A percentile compares a stretch with the other conserved stretches of the same genome.
Conservation (phyloP, 1,284 basidiomycete species). For the Mycena sp. region DNA sequence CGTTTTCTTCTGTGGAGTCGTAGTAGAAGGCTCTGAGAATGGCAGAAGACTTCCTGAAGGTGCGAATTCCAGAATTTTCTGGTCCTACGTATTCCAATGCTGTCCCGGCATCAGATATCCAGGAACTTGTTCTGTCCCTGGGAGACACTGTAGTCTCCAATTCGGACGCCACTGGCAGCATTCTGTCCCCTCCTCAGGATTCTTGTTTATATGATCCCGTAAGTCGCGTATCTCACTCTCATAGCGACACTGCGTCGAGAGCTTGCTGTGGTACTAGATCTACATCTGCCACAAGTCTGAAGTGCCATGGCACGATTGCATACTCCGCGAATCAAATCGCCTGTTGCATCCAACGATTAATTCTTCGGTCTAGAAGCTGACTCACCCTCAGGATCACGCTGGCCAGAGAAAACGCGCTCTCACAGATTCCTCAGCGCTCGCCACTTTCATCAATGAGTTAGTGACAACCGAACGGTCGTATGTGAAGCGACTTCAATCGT, state of each 20-base stretch:
- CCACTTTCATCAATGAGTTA: slow-evolving; percentile 79
- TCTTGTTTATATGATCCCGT: slow-evolving; percentile 52
- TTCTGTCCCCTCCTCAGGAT: slow-evolving; percentile 50
- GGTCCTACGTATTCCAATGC: slow-evolving; percentile 9
- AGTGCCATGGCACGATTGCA: background rate
- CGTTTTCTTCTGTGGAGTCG: slow-evolving; percentile 83
- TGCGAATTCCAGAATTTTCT: slow-evolving; percentile 31
- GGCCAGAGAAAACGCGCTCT: slow-evolving; percentile 63
- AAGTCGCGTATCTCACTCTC: slow-evolving; percentile 39
- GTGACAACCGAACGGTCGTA: slow-evolving; percentile 83
- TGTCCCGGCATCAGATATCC: slow-evolving; percentile 63
- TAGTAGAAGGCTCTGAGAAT: slow-evolving; percentile 79
- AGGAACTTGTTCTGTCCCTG: slow-evolving; percentile 79
- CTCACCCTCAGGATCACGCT: slow-evolving; percentile 48
- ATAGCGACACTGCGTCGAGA: slow-evolving; percentile 11
- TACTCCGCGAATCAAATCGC: background rate
- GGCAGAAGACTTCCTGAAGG: slow-evolving; percentile 75
- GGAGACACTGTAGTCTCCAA: slow-evolving; percentile 66
- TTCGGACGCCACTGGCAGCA: slow-evolving; percentile 47
- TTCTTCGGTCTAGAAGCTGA: slow-evolving; percentile 8
- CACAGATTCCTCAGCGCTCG: slow-evolving; percentile 69
- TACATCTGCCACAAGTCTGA: background rate
- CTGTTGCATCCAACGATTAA: slow-evolving; percentile 1
- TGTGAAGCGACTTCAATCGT: slow-evolving; percentile 75
- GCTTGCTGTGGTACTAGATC: background rate